Evolutionary conservation across 305 asterid species (phyloP), one percentile per base, ranked within the genome.

Genomic region (Salvia sclarea): DNA sequence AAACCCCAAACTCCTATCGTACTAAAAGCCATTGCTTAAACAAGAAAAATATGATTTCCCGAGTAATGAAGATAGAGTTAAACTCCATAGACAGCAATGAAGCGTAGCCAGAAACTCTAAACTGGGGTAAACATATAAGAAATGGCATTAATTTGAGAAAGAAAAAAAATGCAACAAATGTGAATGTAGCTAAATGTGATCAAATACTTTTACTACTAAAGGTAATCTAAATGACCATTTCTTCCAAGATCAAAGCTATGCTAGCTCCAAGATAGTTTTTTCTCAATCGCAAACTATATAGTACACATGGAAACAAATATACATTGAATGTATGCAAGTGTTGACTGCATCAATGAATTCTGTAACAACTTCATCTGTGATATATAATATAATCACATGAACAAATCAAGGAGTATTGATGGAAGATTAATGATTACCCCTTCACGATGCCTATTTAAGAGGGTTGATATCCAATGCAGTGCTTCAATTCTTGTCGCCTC

Each of bases 401-500:
- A 56, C n/a, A 68, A 66, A 69, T 5, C 48, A 52, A 47, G 8
- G 33, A 67, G 41, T 21, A 63, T 30, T 13, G 14, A 60, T 41
- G 43, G 65, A 14, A 62, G 52, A 56, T 65, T 33, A 35, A n/a
- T 75, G 58, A 48, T 73, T 74, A 92, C 98, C 97, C 85, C 97
- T 13, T 68, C 60, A 41, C 98, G 84, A 75, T 88, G 89, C 71
- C 86, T 83, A 77, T 75, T 83, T 75, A 95, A 71, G 18, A 95
- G 91, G 69, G 86, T 81, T 60, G 85, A 82, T 78, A 95, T 90
- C 99, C 99, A 95, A 68, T 88, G 87, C 77, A 95, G 79, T 71
- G 99, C 93, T 85, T 95, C 99, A 78, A 92, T 95, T 35, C 99
- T 96, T 8, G 97, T 89, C 61, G 98, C 99, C 84, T 92, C 99